These are phyloP conservation scores for Pycnococcus provasolii DNA, from an alignment of 139 green algal species.

Conservation along the genomic window DNA sequence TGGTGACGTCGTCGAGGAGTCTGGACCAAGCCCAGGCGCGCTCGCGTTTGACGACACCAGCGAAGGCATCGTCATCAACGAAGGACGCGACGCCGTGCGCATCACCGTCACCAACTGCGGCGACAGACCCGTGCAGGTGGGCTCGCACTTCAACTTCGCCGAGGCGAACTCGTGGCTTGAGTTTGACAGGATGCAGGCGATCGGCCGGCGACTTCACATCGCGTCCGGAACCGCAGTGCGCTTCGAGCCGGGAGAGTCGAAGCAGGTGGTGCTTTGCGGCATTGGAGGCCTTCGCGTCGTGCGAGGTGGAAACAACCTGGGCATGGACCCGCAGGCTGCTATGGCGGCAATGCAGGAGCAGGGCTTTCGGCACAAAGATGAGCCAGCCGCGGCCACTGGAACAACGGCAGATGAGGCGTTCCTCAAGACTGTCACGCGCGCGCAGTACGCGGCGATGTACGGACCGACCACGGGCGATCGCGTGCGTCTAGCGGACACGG, in stretches of 20 bases:
- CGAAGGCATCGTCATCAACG: conserved; percentile 4
- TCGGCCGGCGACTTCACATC: conserved; percentile 37
- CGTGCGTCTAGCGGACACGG: conserved; percentile 35
- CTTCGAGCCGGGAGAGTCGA: conserved; percentile 42
- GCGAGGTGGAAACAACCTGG: conserved; percentile 34
- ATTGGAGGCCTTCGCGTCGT: conserved; percentile 33
- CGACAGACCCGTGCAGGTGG: conserved; percentile 40
- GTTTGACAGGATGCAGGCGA: conserved; percentile 35
- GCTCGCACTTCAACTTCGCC: conserved; percentile 40
- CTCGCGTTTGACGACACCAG: conserved; percentile 1
- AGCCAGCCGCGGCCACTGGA: neutral
- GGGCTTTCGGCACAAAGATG: conserved; percentile 25
- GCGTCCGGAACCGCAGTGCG: conserved; percentile 37
- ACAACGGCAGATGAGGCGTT: too few species aligned
- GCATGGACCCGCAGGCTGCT: conserved; percentile 15
- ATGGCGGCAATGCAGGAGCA: conserved; percentile 18
- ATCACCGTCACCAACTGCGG: conserved; percentile 32
- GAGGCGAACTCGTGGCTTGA: conserved; percentile 35
- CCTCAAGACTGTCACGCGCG: conserved; percentile 13
- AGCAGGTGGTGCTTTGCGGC: conserved; percentile 30
- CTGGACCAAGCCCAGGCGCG: neutral
- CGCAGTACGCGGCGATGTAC: conserved; percentile 35
- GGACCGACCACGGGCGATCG: conserved; percentile 35
- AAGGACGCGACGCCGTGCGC: neutral
- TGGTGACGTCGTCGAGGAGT: neutral